Percentiles rank a stretch among this genome's conserved stretches.
Evolutionary conservation across 163 green algal genomes (phyloP).

Genomic region (Trebouxia gelatinosa): DNA sequence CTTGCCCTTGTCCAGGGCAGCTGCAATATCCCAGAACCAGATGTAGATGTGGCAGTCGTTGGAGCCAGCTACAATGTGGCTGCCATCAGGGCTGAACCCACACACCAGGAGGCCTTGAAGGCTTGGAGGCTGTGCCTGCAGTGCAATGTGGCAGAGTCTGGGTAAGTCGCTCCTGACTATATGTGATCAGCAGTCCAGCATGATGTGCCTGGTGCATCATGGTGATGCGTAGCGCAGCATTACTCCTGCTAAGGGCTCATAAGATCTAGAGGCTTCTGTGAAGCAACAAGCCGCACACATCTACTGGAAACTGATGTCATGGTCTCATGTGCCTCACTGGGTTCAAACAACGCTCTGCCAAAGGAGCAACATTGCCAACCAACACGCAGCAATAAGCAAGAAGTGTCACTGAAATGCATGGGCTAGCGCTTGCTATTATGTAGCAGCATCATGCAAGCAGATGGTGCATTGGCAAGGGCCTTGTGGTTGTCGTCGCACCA

Average conservation of each 20-base stretch:
- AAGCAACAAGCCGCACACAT: neutral
- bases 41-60: slow-evolving; percentile 65
- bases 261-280: neutral
- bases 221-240: neutral
- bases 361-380: no score
- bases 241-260: neutral
- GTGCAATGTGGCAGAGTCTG: no score
- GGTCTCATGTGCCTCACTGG: no score
- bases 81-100: slow-evolving; percentile 64
- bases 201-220: neutral
- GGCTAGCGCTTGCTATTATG: no score
- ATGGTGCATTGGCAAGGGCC: neutral
- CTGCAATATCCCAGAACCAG: slow-evolving; percentile 66
- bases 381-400: no score
- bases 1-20: slow-evolving; percentile 10
- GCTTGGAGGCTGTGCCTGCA: slow-evolving; percentile 19
- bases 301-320: neutral
- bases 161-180: neutral
- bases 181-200: neutral
- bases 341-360: no score
- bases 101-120: slow-evolving; percentile 54
- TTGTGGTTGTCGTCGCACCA: neutral
- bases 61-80: slow-evolving; percentile 61
- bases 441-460: no score
- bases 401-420: no score